Evolutionary conservation across 2,329 filamentous ascomycete species (phyloP).

Genomic region (Colletotrichum musae): DNA sequence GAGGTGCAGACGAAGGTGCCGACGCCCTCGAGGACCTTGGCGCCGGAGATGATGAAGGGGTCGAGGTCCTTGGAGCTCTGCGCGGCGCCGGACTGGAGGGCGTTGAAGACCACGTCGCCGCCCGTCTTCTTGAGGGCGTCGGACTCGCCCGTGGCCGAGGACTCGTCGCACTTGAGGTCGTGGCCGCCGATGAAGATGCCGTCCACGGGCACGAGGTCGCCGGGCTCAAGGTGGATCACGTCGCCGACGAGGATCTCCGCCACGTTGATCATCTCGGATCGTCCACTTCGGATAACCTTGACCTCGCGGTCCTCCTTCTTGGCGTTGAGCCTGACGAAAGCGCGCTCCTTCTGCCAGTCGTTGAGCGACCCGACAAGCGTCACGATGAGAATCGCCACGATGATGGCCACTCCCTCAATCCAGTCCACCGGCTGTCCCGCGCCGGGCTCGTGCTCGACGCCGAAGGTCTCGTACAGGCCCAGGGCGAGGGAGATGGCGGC

Average conservation of each 20-base stretch:
- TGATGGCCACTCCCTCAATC: constrained; percentile 78
- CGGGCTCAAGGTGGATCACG: constrained; percentile 77
- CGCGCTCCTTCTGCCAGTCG: constrained; percentile 78
- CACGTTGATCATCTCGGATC: constrained; percentile 73
- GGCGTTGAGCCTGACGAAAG: constrained; percentile 74
- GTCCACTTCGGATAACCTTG: constrained; percentile 77
- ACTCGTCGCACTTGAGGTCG: constrained; percentile 76
- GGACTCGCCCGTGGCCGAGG: constrained; percentile 81
- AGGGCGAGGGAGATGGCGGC: constrained; percentile 76
- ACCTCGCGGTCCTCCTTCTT: constrained; percentile 76
- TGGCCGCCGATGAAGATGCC: constrained; percentile 75
- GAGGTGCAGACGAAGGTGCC: constrained; percentile 70
- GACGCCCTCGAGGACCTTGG: constrained; percentile 67
- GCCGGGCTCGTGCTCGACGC: constrained; percentile 58
- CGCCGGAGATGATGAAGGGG: constrained; percentile 74
- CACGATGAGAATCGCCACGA: constrained; percentile 75
- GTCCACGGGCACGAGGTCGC: constrained; percentile 79
- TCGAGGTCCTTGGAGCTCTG: constrained; percentile 64
- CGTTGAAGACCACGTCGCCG: constrained; percentile 70
- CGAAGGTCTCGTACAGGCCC: constrained; percentile 77
- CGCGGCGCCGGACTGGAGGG: constrained; percentile 63
- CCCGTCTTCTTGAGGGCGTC: constrained; percentile 78
- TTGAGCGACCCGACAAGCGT: constrained; percentile 75
- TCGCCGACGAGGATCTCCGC: constrained; percentile 79
- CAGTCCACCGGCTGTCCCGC: constrained; percentile 67